Base-by-base conservation (phyloP, 106 monocot species). In the Allium fistulosum region DNA sequence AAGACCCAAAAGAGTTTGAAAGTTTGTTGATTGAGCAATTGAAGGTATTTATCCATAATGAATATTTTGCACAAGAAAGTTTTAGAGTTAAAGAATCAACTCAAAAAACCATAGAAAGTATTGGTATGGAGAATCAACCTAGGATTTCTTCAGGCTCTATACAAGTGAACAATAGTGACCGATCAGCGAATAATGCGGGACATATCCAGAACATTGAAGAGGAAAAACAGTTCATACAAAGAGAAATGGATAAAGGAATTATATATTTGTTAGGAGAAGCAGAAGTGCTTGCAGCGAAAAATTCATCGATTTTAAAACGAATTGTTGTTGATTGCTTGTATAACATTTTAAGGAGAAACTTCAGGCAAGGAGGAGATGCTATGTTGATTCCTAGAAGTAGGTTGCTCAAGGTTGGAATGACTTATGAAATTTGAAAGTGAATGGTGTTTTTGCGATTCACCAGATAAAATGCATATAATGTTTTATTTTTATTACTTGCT, bases 321-420 rank as follows among this genome's bases (percentile, higher is more conserved):
- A 22, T 80, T 17, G 27, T 75, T 18, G 76, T 87, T n/a, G 72
- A 82, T 71, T 58, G 77, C 57, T 14, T 83, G 15, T 87, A 87
- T 61, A 67, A 46, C 15, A 77, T 87, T 51, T 63, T 87, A n/a
- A 80, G 74, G 80, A 82, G 71, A 51, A 87, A 87, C 66, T 80
- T 83, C 71, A 76, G 82, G 71, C 79, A 82, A 57, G 82, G 79
- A 53, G 80, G 77, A 17, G 79, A 75, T 9, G 47, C 69, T 14
- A 73, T 83, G 79, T 48, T 71, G 7, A 74, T 87, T 51, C 86
- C 82, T 11, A 68, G 69, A 12, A 58, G 68, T 49, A 79, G 63
- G 71, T 55, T 87, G 27, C 79, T 87, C 28, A 82, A 79, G 76
- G 74, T 87, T 10, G 86, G 86, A 64, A 82, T 87, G 76, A 82